Percentiles rank a stretch among this genome's conserved stretches.
Evolutionary conservation across 2,329 filamentous ascomycete genomes (phyloP).

Genomic region (Botrytis fabae): DNA sequence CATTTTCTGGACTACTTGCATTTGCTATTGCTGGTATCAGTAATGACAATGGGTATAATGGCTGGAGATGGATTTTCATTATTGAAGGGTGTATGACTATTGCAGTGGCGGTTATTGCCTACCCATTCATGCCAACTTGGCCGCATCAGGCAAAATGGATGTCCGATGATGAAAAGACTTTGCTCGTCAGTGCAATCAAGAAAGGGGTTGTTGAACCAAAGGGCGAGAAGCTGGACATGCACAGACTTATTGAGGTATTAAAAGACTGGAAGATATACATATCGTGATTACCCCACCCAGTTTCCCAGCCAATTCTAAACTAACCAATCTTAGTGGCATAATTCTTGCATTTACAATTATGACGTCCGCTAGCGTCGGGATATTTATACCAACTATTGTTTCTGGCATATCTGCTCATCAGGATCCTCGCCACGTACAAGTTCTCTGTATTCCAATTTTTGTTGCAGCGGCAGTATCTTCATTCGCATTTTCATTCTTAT

Average conservation of each 20-base stretch:
- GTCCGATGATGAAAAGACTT: background rate
- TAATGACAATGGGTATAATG: background rate
- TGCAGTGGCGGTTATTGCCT: background rate
- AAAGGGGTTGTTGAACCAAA: background rate
- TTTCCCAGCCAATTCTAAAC: background rate
- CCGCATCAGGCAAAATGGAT: constrained; percentile 1
- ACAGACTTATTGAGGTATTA: background rate
- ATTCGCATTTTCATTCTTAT: background rate
- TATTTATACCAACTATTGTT: background rate
- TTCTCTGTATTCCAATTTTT: background rate
- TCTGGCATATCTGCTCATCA: background rate
- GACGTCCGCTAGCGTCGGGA: background rate
- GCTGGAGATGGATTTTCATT: constrained; percentile 10
- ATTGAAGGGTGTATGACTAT: background rate
- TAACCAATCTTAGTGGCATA: background rate
- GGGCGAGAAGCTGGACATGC: background rate
- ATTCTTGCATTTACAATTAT: background rate
- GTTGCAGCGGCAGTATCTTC: background rate
- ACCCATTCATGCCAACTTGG: background rate
- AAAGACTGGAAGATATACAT: constrained; percentile 3
- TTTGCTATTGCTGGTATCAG: constrained; percentile 10
- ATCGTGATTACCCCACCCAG: background rate
- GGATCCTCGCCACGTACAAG: background rate
- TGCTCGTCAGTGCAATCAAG: background rate
- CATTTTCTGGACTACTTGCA: constrained; percentile 3